Evolutionary conservation across 2,329 filamentous ascomycete genomes (phyloP), one percentile per base, ranked within the genome.

Genomic region (Elsinoe ampelina): DNA sequence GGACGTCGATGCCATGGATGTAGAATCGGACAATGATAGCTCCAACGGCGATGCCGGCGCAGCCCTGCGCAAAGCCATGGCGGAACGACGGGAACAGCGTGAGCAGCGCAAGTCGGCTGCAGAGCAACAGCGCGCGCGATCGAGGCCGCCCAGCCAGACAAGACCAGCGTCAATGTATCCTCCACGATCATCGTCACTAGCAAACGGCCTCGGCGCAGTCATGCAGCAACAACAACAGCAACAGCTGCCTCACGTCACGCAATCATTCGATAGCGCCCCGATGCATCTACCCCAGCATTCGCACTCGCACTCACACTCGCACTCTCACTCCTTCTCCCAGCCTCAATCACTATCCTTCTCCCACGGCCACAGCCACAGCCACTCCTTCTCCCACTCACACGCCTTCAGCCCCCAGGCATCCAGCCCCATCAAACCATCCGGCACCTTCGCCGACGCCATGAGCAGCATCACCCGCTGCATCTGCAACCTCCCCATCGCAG

Each of bases 401-500:
- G 19, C 36, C 51, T 56, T 54, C 56, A 39, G 45, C 57, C 45
- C 36, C 17, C 30, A 43, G 34, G 20, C 15, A 7, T 58, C 47
- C n/a, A 51, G 22, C 47, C 54, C 54, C 7, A 48, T 56, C 39
- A 56, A 56, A 30, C 54, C 54, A 15, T 47, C 41, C 13, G 54
- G 54, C 19, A 47, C 22, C 39, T 60, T 57, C 26, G 58, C 54
- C 17, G 52, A 57, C 36, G 54, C 55, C n/a, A 60, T 60, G 59
- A 61, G 55, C 30, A 42, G 55, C 41, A 58, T 60, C 30, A 81
- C 80, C 8, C 75, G 81, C 36, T 85, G 82, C 66, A 67, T 82
- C 22, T 85, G 82, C 63, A 76, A 78, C 52, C 74, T 76, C 13
- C 70, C 73, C 54, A 75, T 79, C 39, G 80, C 76, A 55, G 75